A percentile compares a stretch with the other conserved stretches of the same genome.
Conservation (phyloP, 2,329 filamentous ascomycete genomes). For the Colletotrichum tamarilloi region DNA sequence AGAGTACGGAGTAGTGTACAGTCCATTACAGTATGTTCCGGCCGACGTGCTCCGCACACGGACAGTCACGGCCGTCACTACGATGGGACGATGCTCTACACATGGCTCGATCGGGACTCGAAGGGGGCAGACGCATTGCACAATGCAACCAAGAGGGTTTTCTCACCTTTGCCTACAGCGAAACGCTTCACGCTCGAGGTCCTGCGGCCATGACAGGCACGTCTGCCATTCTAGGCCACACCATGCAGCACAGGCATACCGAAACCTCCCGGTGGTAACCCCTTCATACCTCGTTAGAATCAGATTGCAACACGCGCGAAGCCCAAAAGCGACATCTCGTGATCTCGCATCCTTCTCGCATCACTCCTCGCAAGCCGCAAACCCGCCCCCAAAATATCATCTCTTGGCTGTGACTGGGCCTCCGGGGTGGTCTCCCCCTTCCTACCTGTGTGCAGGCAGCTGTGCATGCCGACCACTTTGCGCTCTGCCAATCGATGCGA, state of each 20-base stretch:
- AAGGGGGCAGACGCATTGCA: background rate
- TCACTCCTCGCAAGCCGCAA: constrained; percentile 2
- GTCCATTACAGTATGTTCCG: background rate
- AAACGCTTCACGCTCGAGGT: constrained; percentile 25
- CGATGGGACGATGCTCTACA: constrained; percentile 15
- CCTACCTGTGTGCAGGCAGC: background rate
- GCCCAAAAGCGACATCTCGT: background rate
- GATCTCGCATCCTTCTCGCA: constrained; percentile 21
- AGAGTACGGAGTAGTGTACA: background rate
- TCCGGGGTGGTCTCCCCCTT: background rate
- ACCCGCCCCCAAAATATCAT: background rate
- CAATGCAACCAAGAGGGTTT: constrained; percentile 11
- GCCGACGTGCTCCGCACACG: background rate
- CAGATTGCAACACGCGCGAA: background rate
- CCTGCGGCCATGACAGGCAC: constrained; percentile 12
- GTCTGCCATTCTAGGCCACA: background rate
- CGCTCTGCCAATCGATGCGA: constrained; percentile 16
- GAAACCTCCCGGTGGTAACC: background rate
- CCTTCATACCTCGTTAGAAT: constrained; percentile 9
- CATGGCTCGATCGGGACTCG: background rate
- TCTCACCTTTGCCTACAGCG: constrained; percentile 8
- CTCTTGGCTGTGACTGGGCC: background rate
- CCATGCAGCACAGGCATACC: background rate
- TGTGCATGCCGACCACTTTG: background rate
- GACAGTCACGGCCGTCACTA: constrained; percentile 17